Percentiles rank a stretch among this genome's conserved stretches.
phyloP scores from a whole-genome alignment of 78 protist genomes.

The Anaeramoeba flamelloides region DNA sequence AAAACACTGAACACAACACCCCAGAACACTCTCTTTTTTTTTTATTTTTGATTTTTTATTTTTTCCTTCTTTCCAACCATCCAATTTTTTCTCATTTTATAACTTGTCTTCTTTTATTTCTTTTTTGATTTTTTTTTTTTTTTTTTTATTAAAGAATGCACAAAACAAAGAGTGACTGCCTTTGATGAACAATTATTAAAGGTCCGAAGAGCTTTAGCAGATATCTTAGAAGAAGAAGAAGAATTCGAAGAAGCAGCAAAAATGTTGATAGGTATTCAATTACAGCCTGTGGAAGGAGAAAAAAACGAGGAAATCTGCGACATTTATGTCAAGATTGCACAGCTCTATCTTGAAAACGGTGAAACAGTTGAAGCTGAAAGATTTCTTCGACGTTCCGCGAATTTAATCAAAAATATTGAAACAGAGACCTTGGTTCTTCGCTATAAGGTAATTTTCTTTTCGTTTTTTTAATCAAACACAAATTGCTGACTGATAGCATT shows the following conservation, averaged over 20 bases:
- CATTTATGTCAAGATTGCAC: slow-evolving; percentile 56
- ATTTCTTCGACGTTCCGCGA: slow-evolving; percentile 46
- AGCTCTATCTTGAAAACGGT: slow-evolving; percentile 49
- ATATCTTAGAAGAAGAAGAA: not conserved
- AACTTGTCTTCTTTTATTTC: no score
- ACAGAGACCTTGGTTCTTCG: not conserved
- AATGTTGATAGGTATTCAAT: not conserved
- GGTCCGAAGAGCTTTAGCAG: not conserved
- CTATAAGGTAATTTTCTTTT: slow-evolving; percentile 11
- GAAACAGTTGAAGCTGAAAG: slow-evolving; percentile 50
- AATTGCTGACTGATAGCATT: no score
- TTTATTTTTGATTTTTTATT: no score
- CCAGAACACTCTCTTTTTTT: no score
- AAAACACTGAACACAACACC: no score
- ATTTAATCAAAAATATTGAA: not conserved
- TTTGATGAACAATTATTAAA: slow-evolving; percentile 36
- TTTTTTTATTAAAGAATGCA: no score
- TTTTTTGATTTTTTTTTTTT: no score
- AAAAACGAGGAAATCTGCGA: slow-evolving; percentile 1
- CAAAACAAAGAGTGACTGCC: slow-evolving; percentile 36
- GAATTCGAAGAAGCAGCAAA: not conserved
- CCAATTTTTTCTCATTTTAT: no score
- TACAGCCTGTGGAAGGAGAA: not conserved
- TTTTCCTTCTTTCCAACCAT: no score
- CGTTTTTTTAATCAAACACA: no score